Percentiles rank a stretch among this genome's conserved stretches.
These are phyloP conservation scores for Colletotrichum zoysiae DNA, from an alignment of 2,329 filamentous ascomycete species.

Conservation along the genomic window DNA sequence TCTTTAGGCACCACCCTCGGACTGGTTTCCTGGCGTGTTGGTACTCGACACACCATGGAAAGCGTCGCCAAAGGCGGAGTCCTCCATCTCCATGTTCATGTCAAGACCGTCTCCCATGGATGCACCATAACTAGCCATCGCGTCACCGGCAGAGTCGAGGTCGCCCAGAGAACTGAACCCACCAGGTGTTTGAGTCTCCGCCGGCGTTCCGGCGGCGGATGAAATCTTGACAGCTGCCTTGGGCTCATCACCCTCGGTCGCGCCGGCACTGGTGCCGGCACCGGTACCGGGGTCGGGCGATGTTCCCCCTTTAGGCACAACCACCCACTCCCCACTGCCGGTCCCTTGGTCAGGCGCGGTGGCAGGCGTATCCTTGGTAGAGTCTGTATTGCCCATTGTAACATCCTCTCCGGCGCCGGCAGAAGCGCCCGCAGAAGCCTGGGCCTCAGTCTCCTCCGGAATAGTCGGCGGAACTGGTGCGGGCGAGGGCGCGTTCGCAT, in stretches of 20 bases:
- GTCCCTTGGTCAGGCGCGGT: constrained; percentile 64
- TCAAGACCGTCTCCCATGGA: constrained; percentile 69
- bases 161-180: constrained; percentile 73
- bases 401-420: constrained; percentile 51
- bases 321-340: constrained; percentile 78
- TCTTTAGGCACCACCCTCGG: constrained; percentile 40
- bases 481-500: constrained; percentile 61
- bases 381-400: constrained; percentile 67
- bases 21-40: constrained; percentile 51
- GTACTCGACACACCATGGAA: constrained; percentile 73
- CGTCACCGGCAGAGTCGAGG: constrained; percentile 79
- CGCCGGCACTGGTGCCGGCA: constrained; percentile 41
- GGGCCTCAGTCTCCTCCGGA: constrained; percentile 43
- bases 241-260: constrained; percentile 23
- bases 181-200: constrained; percentile 51
- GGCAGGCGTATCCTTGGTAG: constrained; percentile 50
- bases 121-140: constrained; percentile 70
- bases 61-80: constrained; percentile 86
- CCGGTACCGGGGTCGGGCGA: constrained; percentile 53
- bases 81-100: constrained; percentile 77
- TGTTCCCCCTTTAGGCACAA: constrained; percentile 74
- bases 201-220: constrained; percentile 61
- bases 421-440: constrained; percentile 41
- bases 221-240: constrained; percentile 36
- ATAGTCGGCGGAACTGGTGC: constrained; percentile 49